These are phyloP conservation scores for Coemansia sp. DNA, from an alignment of 192 early-diverging fungal species.

Conservation along the genomic window DNA sequence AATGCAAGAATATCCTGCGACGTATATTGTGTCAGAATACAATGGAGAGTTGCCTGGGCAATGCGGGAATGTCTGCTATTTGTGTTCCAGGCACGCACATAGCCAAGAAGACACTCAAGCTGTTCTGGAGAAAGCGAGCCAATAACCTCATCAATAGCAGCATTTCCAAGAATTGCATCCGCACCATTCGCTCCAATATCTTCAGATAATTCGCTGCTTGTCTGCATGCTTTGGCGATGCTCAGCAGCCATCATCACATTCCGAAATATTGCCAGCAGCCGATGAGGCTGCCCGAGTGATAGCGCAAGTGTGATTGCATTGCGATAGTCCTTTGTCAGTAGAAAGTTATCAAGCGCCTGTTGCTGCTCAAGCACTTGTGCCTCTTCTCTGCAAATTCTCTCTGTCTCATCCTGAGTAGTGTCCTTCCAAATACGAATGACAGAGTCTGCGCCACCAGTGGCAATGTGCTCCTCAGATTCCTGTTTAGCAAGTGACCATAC, in stretches of 20 bases:
- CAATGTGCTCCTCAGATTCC: slow-evolving; percentile 64
- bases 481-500: slow-evolving; percentile 88
- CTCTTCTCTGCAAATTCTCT: slow-evolving; percentile 67
- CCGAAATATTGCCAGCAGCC: slow-evolving; percentile 71
- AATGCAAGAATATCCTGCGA: slow-evolving; percentile 69
- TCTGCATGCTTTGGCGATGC: slow-evolving; percentile 25
- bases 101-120: slow-evolving; percentile 75
- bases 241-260: slow-evolving; percentile 56
- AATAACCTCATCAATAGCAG: slow-evolving; percentile 70
- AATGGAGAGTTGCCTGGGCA: slow-evolving; percentile 81
- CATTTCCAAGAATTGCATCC: slow-evolving; percentile 30
- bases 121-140: slow-evolving; percentile 62
- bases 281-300: slow-evolving; percentile 85
- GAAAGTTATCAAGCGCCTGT: slow-evolving; percentile 86
- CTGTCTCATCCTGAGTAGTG: slow-evolving; percentile 78
- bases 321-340: slow-evolving; percentile 85
- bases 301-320: slow-evolving; percentile 88
- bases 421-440: slow-evolving; percentile 92
- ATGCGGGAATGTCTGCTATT: slow-evolving; percentile 74
- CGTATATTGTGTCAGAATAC: slow-evolving; percentile 67
- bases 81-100: slow-evolving; percentile 95
- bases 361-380: slow-evolving; percentile 74
- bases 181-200: background rate
- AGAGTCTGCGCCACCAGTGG: slow-evolving; percentile 92
- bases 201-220: background rate